A percentile compares a stretch with the other conserved stretches of the same genome.
phyloP scores from a whole-genome alignment of 176 grass and related monocot genomes.

The Elaeis guineensis region DNA sequence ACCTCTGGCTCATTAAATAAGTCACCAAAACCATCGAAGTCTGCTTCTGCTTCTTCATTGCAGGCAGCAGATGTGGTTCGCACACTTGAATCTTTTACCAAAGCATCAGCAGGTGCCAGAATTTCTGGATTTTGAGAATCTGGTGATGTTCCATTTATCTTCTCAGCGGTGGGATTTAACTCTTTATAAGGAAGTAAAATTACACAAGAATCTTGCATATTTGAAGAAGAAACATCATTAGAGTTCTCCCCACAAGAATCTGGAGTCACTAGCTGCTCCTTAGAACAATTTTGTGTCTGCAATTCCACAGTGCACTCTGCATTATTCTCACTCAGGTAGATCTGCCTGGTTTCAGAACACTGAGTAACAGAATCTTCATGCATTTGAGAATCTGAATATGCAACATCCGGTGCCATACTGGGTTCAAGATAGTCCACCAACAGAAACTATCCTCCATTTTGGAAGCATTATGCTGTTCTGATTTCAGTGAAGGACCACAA shows the following conservation, averaged over 20 bases:
- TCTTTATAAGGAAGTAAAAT: conserved; percentile 69
- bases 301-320: conserved; percentile 16
- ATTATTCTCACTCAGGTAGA: conserved; percentile 25
- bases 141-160: conserved; percentile 22
- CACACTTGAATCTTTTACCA: conserved; percentile 23
- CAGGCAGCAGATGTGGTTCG: conserved; percentile 16
- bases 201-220: conserved; percentile 22
- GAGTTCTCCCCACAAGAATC: conserved; percentile 34
- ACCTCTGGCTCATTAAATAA: conserved; percentile 87
- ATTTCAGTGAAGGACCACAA: conserved; percentile 43
- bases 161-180: conserved; percentile 13
- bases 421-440: conserved; percentile 59
- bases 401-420: conserved; percentile 25
- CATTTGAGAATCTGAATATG: conserved; percentile 38
- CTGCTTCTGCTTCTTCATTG: conserved; percentile 40
- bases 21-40: conserved; percentile 68
- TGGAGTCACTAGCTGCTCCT: conserved; percentile 26
- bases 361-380: conserved; percentile 19
- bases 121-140: conserved; percentile 30
- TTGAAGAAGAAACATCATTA: conserved; percentile 24
- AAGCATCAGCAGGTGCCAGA: conserved; percentile 26
- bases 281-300: conserved; percentile 24
- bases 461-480: conserved; percentile 21
- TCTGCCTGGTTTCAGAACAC: conserved; percentile 21
- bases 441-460: conserved; percentile 23